Conservation (phyloP, 208 protist genomes). For the Leishmania gerbilli region DNA sequence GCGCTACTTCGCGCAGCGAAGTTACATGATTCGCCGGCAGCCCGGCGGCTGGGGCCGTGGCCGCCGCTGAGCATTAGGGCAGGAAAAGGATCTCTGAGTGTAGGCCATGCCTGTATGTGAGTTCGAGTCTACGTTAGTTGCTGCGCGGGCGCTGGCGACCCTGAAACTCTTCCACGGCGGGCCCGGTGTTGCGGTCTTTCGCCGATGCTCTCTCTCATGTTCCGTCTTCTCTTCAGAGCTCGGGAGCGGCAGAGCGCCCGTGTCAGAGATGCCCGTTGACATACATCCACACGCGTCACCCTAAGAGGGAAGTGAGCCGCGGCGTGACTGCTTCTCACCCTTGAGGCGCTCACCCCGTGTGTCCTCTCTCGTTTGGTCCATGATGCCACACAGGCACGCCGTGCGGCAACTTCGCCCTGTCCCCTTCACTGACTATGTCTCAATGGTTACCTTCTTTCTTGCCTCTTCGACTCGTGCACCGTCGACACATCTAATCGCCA, state of each 20-base stretch:
- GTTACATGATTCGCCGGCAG: slow-evolving; percentile 26
- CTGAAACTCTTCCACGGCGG: background rate
- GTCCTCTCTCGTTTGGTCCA: background rate
- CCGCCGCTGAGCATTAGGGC: slow-evolving; percentile 11
- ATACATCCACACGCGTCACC: background rate
- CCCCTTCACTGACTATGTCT: background rate
- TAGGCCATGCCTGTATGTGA: background rate
- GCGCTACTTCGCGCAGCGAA: slow-evolving; percentile 38
- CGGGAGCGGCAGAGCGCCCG: background rate
- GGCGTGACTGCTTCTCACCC: background rate
- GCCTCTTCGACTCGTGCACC: background rate
- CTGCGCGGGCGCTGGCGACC: background rate
- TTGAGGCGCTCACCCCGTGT: background rate
- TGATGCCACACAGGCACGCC: background rate
- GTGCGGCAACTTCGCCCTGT: background rate
- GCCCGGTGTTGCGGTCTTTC: background rate
- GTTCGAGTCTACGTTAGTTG: background rate
- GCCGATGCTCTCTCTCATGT: no score
- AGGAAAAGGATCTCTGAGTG: background rate
- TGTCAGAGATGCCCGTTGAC: background rate
- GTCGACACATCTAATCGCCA: background rate
- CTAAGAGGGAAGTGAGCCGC: background rate
- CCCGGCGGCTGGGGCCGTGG: slow-evolving; percentile 11
- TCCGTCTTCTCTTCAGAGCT: background rate
- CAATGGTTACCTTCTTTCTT: background rate